phyloP scores from a whole-genome alignment of 2,329 filamentous ascomycete genomes.

The Fusarium concolor region DNA sequence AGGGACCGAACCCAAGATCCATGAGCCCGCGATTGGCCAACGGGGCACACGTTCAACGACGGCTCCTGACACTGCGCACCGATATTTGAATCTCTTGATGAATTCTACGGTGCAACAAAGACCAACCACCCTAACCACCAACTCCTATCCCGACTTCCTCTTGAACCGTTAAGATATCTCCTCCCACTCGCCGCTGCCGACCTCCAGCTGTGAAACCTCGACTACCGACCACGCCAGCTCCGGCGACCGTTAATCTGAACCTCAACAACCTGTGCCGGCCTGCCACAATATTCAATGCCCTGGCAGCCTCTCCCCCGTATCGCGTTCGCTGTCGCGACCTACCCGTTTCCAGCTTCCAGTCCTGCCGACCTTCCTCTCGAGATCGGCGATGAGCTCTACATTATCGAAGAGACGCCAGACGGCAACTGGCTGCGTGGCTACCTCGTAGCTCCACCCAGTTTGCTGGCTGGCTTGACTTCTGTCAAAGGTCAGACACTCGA shows the following conservation, averaged over 20 bases:
- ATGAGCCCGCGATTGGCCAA: slow-evolving; percentile 46
- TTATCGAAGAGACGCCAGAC: slow-evolving; percentile 95
- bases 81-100: slow-evolving; percentile 46
- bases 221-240: slow-evolving; percentile 28
- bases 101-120: slow-evolving; percentile 39
- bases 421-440: slow-evolving; percentile 96
- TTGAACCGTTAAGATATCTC: slow-evolving; percentile 17
- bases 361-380: slow-evolving; percentile 95
- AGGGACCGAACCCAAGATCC: slow-evolving; percentile 35
- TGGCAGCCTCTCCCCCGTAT: slow-evolving; percentile 97
- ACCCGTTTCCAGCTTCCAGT: slow-evolving; percentile 88
- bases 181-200: slow-evolving; percentile 32
- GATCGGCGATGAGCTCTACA: slow-evolving; percentile 97
- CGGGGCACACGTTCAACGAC: slow-evolving; percentile 39
- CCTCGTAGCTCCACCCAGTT: slow-evolving; percentile 90
- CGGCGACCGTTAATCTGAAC: slow-evolving; percentile 31
- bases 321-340: slow-evolving; percentile 96
- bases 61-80: slow-evolving; percentile 40
- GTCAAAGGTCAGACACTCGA: slow-evolving; percentile 93
- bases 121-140: slow-evolving; percentile 14
- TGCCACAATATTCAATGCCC: slow-evolving; percentile 73
- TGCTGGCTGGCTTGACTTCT: slow-evolving; percentile 91
- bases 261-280: slow-evolving; percentile 32
- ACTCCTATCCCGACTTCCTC: slow-evolving; percentile 13
- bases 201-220: slow-evolving; percentile 37